Conservation (phyloP, 2,329 filamentous ascomycete genomes). For the Cladobotryum mycophilum region DNA sequence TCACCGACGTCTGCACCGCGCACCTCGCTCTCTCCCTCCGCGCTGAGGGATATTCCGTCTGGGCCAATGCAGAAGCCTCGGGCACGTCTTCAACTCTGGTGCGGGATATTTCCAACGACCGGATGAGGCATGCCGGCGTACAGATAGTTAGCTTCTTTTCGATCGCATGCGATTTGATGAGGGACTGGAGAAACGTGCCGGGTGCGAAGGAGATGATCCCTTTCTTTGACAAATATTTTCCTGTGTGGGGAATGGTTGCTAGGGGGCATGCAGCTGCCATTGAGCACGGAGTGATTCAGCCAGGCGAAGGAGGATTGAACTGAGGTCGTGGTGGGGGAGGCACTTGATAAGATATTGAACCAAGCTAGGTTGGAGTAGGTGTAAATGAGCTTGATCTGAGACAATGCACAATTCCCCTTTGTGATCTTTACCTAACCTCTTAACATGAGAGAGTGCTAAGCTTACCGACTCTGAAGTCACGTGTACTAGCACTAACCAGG, state of each 20-base stretch:
- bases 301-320: constrained; percentile 4
- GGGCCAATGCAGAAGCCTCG: constrained; percentile 64
- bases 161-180: constrained; percentile 63
- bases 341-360: no score
- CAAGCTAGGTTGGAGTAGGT: no score
- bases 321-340: background rate
- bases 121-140: constrained; percentile 62
- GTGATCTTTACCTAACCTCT: no score
- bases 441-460: no score
- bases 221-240: constrained; percentile 58
- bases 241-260: constrained; percentile 59
- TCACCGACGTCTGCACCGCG: constrained; percentile 69
- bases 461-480: no score
- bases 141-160: constrained; percentile 56
- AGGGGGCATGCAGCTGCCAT: constrained; percentile 24
- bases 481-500: no score
- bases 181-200: constrained; percentile 57
- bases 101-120: constrained; percentile 49
- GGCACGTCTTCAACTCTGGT: constrained; percentile 55
- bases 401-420: no score
- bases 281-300: constrained; percentile 2
- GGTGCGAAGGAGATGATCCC: constrained; percentile 53
- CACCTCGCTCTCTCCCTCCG: constrained; percentile 69
- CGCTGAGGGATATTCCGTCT: constrained; percentile 66
- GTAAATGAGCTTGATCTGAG: no score